Evolutionary conservation across 495 filamentous ascomycete genomes (phyloP), one percentile per base, ranked within the genome.

Genomic region (Penicillium antarcticum): DNA sequence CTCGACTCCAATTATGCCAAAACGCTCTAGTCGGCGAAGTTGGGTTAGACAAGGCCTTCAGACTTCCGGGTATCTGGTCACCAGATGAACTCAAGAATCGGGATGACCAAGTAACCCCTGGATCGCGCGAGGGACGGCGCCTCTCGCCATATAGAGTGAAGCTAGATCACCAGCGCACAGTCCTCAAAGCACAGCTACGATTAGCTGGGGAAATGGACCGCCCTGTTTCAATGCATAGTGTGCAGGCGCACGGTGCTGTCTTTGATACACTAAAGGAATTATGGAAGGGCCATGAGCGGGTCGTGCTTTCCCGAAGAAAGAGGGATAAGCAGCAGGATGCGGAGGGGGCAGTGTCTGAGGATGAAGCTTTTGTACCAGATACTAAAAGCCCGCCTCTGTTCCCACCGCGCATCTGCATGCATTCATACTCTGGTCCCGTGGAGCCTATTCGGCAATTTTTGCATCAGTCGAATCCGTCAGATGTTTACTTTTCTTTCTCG

Each of bases 401-500:
- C 61, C 94, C 94, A 8, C 91, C 92, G 2, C 81, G 92, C 29
- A 86, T 97, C 58, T 98, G 94, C 62, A 78, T 98, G 58, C 94
- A 98, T 68, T 96, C 91, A 0, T 98, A 89, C 64, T 91, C 88
- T 29, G 95, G 91, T 1, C 80, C 87, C n/a, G 68, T 80, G 17
- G 85, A 94, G 34, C 78, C 82, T 21, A 60, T 96, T 24, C 87
- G 79, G 40, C 90, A 92, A 64, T 97, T 95, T 54, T 67, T 91
- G 52, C 73, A 87, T 55, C 83, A 81, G 2, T 78, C 83, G 1
- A 81, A 94, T 17, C 92, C 95, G 0, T 83, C 83, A 3, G 77
- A 84, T 32, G 76, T 97, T 8, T 98, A 82, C 63, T 92, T 94
- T 60, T 96, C 91, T 0, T 97, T 97, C 60, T 96, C 91, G 0